Evolutionary conservation across 768 basidiomycete species (phyloP), one percentile per base, ranked within the genome.

Genomic region (Glaciozyma antarctica): DNA sequence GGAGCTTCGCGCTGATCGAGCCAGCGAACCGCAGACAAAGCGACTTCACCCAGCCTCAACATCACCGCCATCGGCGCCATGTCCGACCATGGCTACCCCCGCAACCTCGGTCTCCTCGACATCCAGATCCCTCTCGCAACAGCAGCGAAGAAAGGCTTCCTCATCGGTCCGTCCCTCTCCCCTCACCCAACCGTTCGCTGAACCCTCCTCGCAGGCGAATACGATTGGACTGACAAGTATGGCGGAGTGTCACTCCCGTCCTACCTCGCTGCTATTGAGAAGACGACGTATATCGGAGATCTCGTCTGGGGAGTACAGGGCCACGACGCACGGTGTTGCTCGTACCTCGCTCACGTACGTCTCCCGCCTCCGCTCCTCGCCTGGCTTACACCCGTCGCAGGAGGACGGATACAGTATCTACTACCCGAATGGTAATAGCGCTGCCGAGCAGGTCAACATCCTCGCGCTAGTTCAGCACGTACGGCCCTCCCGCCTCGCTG

Each of bases 61-160:
- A 24, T 45, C 44, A 28, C 26, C 34, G 54, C 48, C 26, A 26
- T 65, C 32, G 47, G 49, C 17, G 63, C 67, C 26, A 52, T 70
- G 41, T 57, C 45, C 7, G 69, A 70, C 32, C 69, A 70, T 55
- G 69, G 60, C 3, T 70, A 70, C 51, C 69, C 69, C 1, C 60
- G 69, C 22, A 64, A 67, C 45, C 32, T 44, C 7, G 65, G 53
- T 6, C 44, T 70, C 3, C 44, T 70, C 30, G n/a, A 54, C 15
- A 24, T 47, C 6, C 63, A 70, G 54, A 26, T 55, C 8, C 17
- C 32, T 2, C 55, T 67, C 24, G 65, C 68, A 0, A 30, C 28
- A 19, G 17, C 19, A 5, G 13, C 8, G 8, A 8, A 15, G 22
- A 70, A 70, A 65, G 41, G 22, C 9, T 70, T 70, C 55, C 12